Evolutionary conservation across 805 yeast genomes (phyloP), one percentile per base, ranked within the genome.

Genomic region (Ogataea philodendri): DNA sequence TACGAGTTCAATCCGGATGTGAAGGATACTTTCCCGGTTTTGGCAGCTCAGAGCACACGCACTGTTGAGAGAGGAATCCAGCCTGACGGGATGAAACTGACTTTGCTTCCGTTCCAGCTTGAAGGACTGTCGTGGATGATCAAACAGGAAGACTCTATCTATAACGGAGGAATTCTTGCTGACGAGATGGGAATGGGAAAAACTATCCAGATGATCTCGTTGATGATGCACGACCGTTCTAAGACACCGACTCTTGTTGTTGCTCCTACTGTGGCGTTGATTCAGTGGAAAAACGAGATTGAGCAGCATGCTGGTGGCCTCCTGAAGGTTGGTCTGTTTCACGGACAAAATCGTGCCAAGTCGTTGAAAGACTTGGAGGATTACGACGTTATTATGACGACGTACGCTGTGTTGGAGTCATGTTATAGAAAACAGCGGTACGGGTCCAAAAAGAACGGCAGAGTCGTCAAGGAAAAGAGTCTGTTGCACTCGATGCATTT

Each of bases 131-230:
- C 83, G 51, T 93, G 99, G 99, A 70, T 93, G 42, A 49, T 75
- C 9, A 70, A 76, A 31, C 97, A 90, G 62, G 97, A 90, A 54
- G 78, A 78, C 15, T 70, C 84, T 15, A 72, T 69, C 26, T 90
- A 83, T 59, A 69, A 74, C 10, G 98, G 98, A 16, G 98, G 97
- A 10, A 81, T 93, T 7, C 66, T 93, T 30, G 97, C 98, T 5
- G 99, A 93, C 66, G 99, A 93, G 62, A 93, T 93, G 99, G 99
- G 99, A 22, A 90, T 93, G 97, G 99, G 99, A 45, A 93, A 93
- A 53, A 93, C 99, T 1, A 89, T 93, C 32, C 98, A 93, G 62
- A 90, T 96, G 23, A 90, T 93, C 43, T 93, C 94, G 0, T 62
- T 93, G 28, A 75, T 93, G 54, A 76, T 89, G 78, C 60, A 70